Evolutionary conservation across 2,329 filamentous ascomycete species (phyloP), one percentile per base, ranked within the genome.

Genomic region (Macrophomina pseudophaseolina): DNA sequence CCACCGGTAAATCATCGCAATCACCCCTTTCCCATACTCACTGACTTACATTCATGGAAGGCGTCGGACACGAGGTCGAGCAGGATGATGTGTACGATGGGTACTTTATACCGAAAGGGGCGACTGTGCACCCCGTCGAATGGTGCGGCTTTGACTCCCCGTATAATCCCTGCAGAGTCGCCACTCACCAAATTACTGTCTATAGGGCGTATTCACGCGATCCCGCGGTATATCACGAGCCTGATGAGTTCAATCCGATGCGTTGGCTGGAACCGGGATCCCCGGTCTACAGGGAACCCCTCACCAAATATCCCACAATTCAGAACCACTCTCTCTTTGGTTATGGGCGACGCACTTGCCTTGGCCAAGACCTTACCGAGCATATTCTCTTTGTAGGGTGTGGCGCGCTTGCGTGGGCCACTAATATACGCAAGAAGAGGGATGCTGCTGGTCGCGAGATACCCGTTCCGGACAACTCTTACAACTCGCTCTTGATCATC

Each of bases 331-430:
- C 69, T 18, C 46, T 63, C 4, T 84, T 85, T 62, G 84, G 81
- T 0, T 86, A 84, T 69, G 84, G 85, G 0, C 76, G 84, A 1
- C 76, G 84, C 23, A 79, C 84, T 3, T 82, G 80, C 30, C 70
- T 72, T 23, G 70, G 70, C 0, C 68, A 63, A 32, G 70, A 72
- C n/a, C 64, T 72, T 11, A 68, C 66, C 23, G 70, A 72, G 52
- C 67, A 65, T 5, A 54, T 49, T 11, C 28, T 71, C 11, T 30
- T 59, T n/a, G 62, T 70, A 11, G 42, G 68, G 12, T 64, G 66
- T 28, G 69, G 65, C 5, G 40, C 65, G 8, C 30, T 71, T 33
- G 69, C 68, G 4, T 72, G 70, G 70, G 69, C 67, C 1, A 69
- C 66, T 32, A 30, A 64, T 42, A 64, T 70, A 4, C 53, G 35